Percentiles rank a stretch among this genome's conserved stretches.
These are phyloP conservation scores for Candida chilensis DNA, from an alignment of 805 yeast genomes.

Conservation along the genomic window DNA sequence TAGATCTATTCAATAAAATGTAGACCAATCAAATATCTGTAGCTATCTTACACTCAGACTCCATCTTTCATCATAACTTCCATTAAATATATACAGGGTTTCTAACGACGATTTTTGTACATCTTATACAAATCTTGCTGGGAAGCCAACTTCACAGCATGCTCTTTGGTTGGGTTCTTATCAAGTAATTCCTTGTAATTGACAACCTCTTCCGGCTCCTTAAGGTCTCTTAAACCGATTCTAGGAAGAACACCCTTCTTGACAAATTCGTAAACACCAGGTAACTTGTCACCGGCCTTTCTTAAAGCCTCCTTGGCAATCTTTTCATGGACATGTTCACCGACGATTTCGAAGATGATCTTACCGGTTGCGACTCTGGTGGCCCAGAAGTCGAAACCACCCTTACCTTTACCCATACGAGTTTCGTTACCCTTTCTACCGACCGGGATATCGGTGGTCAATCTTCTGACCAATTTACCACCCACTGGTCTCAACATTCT, in stretches of 20 bases:
- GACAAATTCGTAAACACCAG: constrained; percentile 86
- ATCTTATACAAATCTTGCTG: too few relatives aligned
- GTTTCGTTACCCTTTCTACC: constrained; percentile 97
- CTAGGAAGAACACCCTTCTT: constrained; percentile 55
- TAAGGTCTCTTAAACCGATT: constrained; percentile 57
- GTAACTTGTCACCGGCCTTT: constrained; percentile 85
- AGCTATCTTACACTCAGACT: too few relatives aligned
- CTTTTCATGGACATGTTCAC: constrained; percentile 72
- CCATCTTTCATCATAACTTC: too few relatives aligned
- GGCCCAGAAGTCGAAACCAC: constrained; percentile 96
- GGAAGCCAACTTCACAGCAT: too few relatives aligned
- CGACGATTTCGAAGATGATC: constrained; percentile 75
- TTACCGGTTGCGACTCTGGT: constrained; percentile 94
- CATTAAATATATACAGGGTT: too few relatives aligned
- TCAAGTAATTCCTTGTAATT: constrained; percentile 48
- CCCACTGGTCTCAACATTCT: constrained; percentile 74
- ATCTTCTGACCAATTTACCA: constrained; percentile 71
- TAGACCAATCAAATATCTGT: too few relatives aligned
- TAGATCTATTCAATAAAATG: too few relatives aligned
- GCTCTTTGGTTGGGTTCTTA: constrained; percentile 57
- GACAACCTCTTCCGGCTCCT: constrained; percentile 27
- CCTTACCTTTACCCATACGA: constrained; percentile 99
- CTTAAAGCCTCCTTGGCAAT: constrained; percentile 87
- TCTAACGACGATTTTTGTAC: too few relatives aligned
- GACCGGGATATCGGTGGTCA: constrained; percentile 80